Evolutionary conservation across 208 protist species (phyloP).

Genomic region (Acanthamoeba quina): DNA sequence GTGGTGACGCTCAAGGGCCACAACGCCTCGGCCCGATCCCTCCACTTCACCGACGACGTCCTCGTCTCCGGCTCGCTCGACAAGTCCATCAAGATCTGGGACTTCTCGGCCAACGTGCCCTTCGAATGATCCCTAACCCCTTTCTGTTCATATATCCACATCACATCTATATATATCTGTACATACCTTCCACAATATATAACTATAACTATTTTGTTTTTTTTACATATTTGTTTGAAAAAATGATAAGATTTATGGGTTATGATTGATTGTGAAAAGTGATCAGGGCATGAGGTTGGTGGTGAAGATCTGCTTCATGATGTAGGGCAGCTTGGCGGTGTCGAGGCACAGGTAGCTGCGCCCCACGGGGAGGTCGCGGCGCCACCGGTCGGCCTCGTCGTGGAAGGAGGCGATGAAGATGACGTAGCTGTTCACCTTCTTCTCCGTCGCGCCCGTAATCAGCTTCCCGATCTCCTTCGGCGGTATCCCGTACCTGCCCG

Average conservation of each 20-base stretch:
- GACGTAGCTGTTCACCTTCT: constrained; percentile 86
- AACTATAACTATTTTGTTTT: not conserved
- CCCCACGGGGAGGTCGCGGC: constrained; percentile 90
- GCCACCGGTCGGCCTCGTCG: constrained; percentile 90
- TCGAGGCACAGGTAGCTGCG: constrained; percentile 94
- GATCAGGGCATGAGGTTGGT: constrained; percentile 59
- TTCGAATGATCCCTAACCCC: not conserved
- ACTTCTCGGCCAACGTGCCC: constrained; percentile 59
- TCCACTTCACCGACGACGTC: constrained; percentile 62
- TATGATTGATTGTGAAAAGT: no score
- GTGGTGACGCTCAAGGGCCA: constrained; percentile 44
- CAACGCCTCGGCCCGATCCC: constrained; percentile 60
- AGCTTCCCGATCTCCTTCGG: constrained; percentile 47
- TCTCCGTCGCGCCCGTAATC: constrained; percentile 29
- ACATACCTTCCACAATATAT: not conserved
- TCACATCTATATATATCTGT: no score
- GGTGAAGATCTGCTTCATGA: constrained; percentile 92
- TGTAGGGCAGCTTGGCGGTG: constrained; percentile 91
- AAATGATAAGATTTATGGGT: not conserved
- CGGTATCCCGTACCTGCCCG: constrained; percentile 4
- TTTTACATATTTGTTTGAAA: not conserved
- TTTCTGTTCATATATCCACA: not conserved
- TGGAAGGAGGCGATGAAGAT: constrained; percentile 90
- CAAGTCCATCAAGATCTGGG: constrained; percentile 68
- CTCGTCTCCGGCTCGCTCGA: constrained; percentile 62